phyloP scores from a whole-genome alignment of 768 basidiomycete species.

The Suillus hirtellus region DNA sequence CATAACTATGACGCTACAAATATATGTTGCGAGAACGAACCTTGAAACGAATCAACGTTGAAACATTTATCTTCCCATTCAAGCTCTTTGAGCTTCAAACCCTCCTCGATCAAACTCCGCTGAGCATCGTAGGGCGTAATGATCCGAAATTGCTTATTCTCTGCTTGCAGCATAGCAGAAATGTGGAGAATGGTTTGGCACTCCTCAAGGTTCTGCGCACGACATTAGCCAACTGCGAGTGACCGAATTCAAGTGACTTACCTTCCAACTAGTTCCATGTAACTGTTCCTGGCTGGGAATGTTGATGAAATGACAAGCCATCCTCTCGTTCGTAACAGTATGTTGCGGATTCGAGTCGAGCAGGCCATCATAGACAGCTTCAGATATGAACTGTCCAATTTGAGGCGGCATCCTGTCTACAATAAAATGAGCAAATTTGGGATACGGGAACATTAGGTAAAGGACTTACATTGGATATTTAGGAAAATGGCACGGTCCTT shows the following conservation, averaged over 20 bases:
- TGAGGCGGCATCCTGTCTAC: slow-evolving; percentile 84
- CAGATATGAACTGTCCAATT: slow-evolving; percentile 73
- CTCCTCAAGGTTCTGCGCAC: slow-evolving; percentile 60
- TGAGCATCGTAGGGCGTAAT: slow-evolving; percentile 86
- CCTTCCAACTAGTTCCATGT: slow-evolving; percentile 41
- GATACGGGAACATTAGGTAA: neutral
- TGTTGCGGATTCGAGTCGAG: slow-evolving; percentile 58
- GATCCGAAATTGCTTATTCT: slow-evolving; percentile 54
- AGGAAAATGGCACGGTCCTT: slow-evolving; percentile 51
- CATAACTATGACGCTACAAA: slow-evolving; percentile 3
- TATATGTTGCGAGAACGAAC: slow-evolving; percentile 36
- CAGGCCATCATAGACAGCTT: slow-evolving; percentile 59
- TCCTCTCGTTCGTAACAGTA: slow-evolving; percentile 38
- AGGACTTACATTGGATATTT: slow-evolving; percentile 69
- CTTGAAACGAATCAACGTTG: slow-evolving; percentile 82
- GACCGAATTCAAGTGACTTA: slow-evolving; percentile 18
- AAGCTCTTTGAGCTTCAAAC: slow-evolving; percentile 50
- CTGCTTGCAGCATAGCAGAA: slow-evolving; percentile 52
- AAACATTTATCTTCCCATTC: slow-evolving; percentile 70
- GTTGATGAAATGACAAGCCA: slow-evolving; percentile 72
- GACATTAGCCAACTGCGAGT: neutral
- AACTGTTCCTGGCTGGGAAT: slow-evolving; percentile 39
- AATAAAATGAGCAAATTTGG: slow-evolving; percentile 15
- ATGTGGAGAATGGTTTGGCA: slow-evolving; percentile 54
- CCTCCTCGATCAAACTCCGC: slow-evolving; percentile 54